These are phyloP conservation scores for Penicillium lagena DNA, from an alignment of 495 filamentous ascomycete species.

Conservation along the genomic window DNA sequence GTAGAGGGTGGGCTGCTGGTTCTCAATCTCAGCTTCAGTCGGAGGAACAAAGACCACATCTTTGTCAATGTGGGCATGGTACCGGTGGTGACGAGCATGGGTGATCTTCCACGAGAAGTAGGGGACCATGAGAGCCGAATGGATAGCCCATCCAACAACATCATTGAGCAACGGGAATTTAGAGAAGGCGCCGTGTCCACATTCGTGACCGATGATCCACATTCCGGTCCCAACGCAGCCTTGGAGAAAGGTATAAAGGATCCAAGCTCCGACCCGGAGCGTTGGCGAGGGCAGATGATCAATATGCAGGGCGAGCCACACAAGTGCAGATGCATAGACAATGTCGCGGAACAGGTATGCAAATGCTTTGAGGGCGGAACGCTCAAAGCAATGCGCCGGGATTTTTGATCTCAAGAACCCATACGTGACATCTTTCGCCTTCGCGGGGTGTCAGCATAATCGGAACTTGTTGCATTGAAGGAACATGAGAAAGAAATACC, in stretches of 20 bases:
- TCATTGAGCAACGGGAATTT: conserved; percentile 54
- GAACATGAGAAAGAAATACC: conserved; percentile 1
- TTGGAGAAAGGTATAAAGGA: conserved; percentile 15
- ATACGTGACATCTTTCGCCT: not conserved
- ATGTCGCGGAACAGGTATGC: conserved; percentile 12
- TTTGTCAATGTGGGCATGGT: conserved; percentile 52
- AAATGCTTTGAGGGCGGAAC: conserved; percentile 10
- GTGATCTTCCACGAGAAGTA: conserved; percentile 76
- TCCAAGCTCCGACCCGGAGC: conserved; percentile 14
- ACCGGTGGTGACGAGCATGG: conserved; percentile 66
- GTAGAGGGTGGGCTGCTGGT: conserved; percentile 22
- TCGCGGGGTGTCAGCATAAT: not conserved
- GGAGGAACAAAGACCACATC: conserved; percentile 55
- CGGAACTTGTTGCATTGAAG: not conserved
- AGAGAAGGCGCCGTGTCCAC: conserved; percentile 60
- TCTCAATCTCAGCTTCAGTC: conserved; percentile 34
- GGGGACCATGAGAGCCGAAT: conserved; percentile 61
- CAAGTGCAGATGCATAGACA: conserved; percentile 13
- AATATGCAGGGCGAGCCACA: conserved; percentile 16
- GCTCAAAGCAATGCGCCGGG: conserved; percentile 22
- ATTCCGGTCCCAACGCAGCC: conserved; percentile 21
- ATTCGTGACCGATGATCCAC: conserved; percentile 23
- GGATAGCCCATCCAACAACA: conserved; percentile 58
- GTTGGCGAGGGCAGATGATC: conserved; percentile 14
- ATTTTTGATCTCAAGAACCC: conserved; percentile 1